Conservation (phyloP, 108 stramenopile genomes). For the Epipyxis sp. region DNA sequence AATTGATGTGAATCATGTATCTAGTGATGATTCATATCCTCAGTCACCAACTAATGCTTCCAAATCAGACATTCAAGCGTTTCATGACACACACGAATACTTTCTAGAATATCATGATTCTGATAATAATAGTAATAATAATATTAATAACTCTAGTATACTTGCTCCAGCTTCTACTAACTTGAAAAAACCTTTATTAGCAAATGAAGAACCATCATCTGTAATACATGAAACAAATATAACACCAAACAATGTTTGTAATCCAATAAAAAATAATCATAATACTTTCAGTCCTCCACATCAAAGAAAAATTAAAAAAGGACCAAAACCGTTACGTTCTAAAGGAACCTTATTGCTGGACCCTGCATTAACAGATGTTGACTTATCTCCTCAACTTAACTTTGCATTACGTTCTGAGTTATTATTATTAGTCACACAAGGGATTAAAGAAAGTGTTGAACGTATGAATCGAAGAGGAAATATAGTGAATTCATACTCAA, state of each 20-base stretch:
- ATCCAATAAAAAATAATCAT: no score
- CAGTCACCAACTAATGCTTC: not conserved
- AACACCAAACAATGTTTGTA: no score
- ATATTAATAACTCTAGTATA: no score
- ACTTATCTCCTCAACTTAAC: slow-evolving; percentile 30
- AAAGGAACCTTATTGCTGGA: not conserved
- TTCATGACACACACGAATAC: no score
- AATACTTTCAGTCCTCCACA: no score
- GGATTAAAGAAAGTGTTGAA: not conserved
- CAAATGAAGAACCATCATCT: not conserved
- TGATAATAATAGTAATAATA: no score
- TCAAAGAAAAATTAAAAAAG: no score
- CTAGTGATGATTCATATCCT: not conserved
- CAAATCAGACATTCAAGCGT: not conserved
- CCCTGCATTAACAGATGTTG: not conserved
- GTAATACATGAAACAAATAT: no score
- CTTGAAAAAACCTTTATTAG: not conserved
- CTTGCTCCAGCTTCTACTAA: not conserved
- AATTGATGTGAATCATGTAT: no score
- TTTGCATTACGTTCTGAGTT: slow-evolving; percentile 4
- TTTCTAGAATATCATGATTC: no score
- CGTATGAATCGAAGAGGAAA: not conserved
- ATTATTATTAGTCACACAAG: not conserved
- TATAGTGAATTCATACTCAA: no score
- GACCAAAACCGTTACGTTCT: not conserved